Conservation (phyloP, 495 filamentous ascomycete genomes). For the Neurospora terricola region DNA sequence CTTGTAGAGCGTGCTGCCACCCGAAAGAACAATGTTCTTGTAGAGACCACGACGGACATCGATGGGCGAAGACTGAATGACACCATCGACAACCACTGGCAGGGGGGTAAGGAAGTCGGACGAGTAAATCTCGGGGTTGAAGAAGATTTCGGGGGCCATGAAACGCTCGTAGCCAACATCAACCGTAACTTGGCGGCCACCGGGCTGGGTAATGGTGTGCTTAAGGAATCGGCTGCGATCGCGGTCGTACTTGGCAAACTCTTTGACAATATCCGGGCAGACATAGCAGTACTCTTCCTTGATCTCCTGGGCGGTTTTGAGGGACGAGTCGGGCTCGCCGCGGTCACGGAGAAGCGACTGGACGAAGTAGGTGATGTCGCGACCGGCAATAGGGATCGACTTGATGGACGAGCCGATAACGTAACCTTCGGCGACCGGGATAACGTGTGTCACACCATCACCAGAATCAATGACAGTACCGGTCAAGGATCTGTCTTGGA, state of each 20-base stretch:
- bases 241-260: constrained; percentile 83
- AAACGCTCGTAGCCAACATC: constrained; percentile 98
- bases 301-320: constrained; percentile 95
- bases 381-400: constrained; percentile 92
- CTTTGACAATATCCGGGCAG: constrained; percentile 95
- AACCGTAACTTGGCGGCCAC: constrained; percentile 71
- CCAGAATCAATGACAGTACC: constrained; percentile 97
- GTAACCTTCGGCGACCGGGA: constrained; percentile 96
- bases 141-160: constrained; percentile 97
- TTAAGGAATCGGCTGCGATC: constrained; percentile 86
- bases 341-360: constrained; percentile 92
- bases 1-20: constrained; percentile 93
- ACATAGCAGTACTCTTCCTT: constrained; percentile 99
- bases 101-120: constrained; percentile 96
- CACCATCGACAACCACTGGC: constrained; percentile 85
- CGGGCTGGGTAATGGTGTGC: constrained; percentile 78
- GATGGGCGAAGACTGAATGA: constrained; percentile 95
- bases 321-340: constrained; percentile 88
- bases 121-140: constrained; percentile 98
- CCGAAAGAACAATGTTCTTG: constrained; percentile 98
- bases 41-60: constrained; percentile 94
- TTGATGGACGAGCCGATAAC: constrained; percentile 98
- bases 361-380: constrained; percentile 97
- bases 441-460: constrained; percentile 97
- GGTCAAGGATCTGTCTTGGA: constrained; percentile 91